A percentile compares a stretch with the other conserved stretches of the same genome.
phyloP scores from a whole-genome alignment of 1,284 basidiomycete species.

The Pseudomicrostroma phylloplanum region DNA sequence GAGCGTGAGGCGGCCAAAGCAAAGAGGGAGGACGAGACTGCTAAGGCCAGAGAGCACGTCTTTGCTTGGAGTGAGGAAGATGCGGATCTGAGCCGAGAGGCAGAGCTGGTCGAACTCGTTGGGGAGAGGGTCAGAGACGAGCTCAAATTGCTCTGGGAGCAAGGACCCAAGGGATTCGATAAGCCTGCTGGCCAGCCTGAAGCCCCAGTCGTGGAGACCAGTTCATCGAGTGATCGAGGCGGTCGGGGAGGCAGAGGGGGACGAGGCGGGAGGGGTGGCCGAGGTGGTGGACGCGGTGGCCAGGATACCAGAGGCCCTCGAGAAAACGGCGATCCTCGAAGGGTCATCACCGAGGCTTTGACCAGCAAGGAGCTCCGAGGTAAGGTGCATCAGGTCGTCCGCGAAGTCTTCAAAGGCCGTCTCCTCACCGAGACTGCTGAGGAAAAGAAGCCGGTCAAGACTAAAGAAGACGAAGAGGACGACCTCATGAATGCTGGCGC shows the following conservation, averaged over 20 bases:
- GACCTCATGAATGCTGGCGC: conserved; percentile 15
- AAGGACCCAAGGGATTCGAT: conserved; percentile 11
- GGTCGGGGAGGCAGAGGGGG: conserved; percentile 8
- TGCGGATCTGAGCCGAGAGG: neutral
- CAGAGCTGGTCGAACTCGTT: conserved; percentile 9
- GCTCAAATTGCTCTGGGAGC: conserved; percentile 13
- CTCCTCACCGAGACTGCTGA: conserved; percentile 72
- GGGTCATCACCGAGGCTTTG: conserved; percentile 62
- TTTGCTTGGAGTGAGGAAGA: conserved; percentile 1
- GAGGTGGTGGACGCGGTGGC: conserved; percentile 13
- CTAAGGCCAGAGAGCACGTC: conserved; percentile 1
- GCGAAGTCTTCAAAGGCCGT: conserved; percentile 73
- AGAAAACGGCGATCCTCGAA: conserved; percentile 9
- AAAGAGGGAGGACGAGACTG: conserved; percentile 8
- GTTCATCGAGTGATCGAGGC: conserved; percentile 53
- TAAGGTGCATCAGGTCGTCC: conserved; percentile 70
- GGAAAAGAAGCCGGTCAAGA: conserved; percentile 38
- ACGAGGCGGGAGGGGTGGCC: conserved; percentile 10
- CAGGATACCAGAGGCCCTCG: conserved; percentile 8
- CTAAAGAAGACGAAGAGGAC: conserved; percentile 21
- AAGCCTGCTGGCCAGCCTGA: conserved; percentile 65
- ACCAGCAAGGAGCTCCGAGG: conserved; percentile 73
- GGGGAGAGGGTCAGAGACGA: conserved; percentile 9
- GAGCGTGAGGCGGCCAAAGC: conserved; percentile 4
- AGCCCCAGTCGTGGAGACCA: conserved; percentile 68